Base-by-base conservation (phyloP, 2,329 filamentous ascomycete genomes). In the Leptosphaerulina australis region DNA sequence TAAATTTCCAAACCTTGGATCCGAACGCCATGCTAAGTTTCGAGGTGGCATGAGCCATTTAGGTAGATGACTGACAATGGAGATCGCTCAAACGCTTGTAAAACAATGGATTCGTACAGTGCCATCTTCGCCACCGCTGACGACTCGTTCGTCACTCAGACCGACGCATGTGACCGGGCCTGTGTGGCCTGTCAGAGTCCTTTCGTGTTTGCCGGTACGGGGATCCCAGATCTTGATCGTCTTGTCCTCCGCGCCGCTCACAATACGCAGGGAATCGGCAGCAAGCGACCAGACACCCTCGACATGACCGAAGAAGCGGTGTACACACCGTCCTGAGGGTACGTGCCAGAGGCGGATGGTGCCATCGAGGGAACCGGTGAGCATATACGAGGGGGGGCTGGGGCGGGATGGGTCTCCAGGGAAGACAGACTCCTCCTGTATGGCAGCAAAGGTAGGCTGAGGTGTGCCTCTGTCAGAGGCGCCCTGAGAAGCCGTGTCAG, bases 221-320 rank as follows among this genome's bases (percentile, higher is more conserved):
- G 93, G 89, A 74, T 97, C 93, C 94, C 94, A 99, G 24, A 90
- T 85, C 77, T 97, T 97, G 64, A 96, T 89, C 85, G 93, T 95
- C 31, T 90, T 87, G 74, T 99, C 94, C 71, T 97, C 91, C 9
- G 90, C 89, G 0, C 92, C 93, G 14, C 88, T 91, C 11, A 97
- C 91, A 12, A 96, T 85, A 9, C 94, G 85, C 15, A 97, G 77
- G 1, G 88, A 92, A 73, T 97, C 93, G 3, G 90, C 93, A 0
- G 89, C 90, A 2, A 99, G 80, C 5, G 90, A 88, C 94, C 94
- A 99, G 15, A 99, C 88, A 24, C 94, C 94, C 72, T 99, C 94
- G 17, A 99, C 83, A 66, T 99, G 94, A 0, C 94, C 94, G 69
- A 97, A 99, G 79, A 97, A 96, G 24, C 91, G 96, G 55, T 91